phyloP scores from a whole-genome alignment of 2,329 filamentous ascomycete genomes.

The Talaromyces islandicus region DNA sequence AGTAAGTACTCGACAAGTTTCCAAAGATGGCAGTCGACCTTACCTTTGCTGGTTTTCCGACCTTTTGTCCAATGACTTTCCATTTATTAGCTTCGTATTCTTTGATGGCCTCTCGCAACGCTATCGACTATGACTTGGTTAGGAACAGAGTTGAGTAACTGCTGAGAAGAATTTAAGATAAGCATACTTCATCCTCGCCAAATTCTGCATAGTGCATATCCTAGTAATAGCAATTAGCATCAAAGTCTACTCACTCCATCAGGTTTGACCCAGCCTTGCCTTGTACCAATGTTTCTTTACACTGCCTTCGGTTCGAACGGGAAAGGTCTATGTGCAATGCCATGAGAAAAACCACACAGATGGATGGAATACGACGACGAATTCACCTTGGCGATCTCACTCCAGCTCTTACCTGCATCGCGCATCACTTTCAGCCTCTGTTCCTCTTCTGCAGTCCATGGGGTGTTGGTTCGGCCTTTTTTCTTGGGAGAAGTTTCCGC shows the following conservation, averaged over 20 bases:
- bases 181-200: slow-evolving; percentile 87
- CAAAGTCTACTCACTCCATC: neutral
- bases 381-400: slow-evolving; percentile 92
- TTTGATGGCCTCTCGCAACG: slow-evolving; percentile 85
- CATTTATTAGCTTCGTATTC: slow-evolving; percentile 99
- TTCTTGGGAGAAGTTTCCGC: slow-evolving; percentile 49
- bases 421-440: slow-evolving; percentile 88
- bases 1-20: slow-evolving; percentile 8
- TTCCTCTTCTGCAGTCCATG: slow-evolving; percentile 94
- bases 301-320: slow-evolving; percentile 86
- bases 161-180: slow-evolving; percentile 15
- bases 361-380: neutral
- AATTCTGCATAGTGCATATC: slow-evolving; percentile 99
- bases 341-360: slow-evolving; percentile 1
- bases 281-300: slow-evolving; percentile 99
- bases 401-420: slow-evolving; percentile 90
- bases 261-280: slow-evolving; percentile 43
- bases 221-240: slow-evolving; percentile 24
- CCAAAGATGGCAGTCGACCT: slow-evolving; percentile 13
- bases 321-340: slow-evolving; percentile 63
- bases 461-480: slow-evolving; percentile 97
- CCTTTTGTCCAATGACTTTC: slow-evolving; percentile 94
- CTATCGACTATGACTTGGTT: slow-evolving; percentile 28
- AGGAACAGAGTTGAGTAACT: neutral
- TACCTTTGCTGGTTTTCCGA: slow-evolving; percentile 96